Conservation (phyloP, 106 monocot species). For the Apostasia shenzhenica region DNA sequence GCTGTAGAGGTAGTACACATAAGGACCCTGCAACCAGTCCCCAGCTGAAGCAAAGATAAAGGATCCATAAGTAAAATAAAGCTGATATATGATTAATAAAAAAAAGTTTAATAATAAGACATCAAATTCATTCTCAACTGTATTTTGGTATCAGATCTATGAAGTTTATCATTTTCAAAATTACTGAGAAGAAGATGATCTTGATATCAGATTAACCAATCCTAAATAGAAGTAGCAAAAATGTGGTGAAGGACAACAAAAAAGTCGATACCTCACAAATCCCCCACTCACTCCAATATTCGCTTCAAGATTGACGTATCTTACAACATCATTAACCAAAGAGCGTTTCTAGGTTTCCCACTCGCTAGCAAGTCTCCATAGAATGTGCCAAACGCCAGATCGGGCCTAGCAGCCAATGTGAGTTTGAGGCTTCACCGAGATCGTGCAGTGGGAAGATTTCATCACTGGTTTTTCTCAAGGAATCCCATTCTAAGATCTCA, state of each 20-base stretch:
- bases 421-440: background rate
- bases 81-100: no score
- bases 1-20: slow-evolving; percentile 94
- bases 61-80: slow-evolving; percentile 9
- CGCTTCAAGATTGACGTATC: background rate
- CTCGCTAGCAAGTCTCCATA: background rate
- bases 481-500: no score
- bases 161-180: background rate
- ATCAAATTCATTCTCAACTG: background rate
- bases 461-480: background rate
- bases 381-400: background rate
- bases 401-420: background rate
- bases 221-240: background rate
- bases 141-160: slow-evolving; percentile 1
- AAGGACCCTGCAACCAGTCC: slow-evolving; percentile 99
- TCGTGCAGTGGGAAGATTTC: background rate
- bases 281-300: background rate
- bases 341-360: background rate
- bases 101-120: background rate
- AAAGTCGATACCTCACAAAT: background rate
- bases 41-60: slow-evolving; percentile 52
- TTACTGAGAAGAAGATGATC: background rate
- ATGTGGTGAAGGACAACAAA: background rate
- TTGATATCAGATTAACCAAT: background rate
- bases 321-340: no score